Evolutionary conservation across 2,329 filamentous ascomycete genomes (phyloP), one percentile per base, ranked within the genome.

Genomic region (Daldinia sp.): DNA sequence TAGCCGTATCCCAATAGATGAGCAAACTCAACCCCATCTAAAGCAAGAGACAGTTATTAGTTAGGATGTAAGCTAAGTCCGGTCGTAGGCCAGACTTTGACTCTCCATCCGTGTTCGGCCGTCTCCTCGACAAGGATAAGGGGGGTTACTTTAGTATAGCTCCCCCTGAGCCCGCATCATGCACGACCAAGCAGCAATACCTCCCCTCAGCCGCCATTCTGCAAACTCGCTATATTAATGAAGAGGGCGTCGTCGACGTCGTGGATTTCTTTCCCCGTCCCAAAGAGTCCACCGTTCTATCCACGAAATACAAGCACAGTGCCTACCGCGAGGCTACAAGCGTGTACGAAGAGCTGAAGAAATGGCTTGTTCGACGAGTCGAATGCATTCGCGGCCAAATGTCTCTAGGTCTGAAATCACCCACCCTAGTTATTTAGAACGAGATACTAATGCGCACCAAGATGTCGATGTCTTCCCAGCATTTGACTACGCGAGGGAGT

Each of bases 201-300:
- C 81, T 93, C 1, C 90, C 90, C 0, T 90, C 87, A 8, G 89
- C 88, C 48, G 92, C 91, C 70, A 89, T 93, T 61, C 80, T 93
- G 2, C 88, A 92, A 74, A 93, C 91, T 1, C 83, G 90, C n/a
- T 93, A 90, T 74, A 89, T 92, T 66, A 85, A 90, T 66, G 90
- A 93, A 69, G 85, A 90, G 58, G 91, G 90, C 0, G 90, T 92
- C 0, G 85, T 90, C 9, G 89, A 91, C 57, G 74, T 93, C 27
- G 81, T 91, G 13, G 90, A 93, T 74, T 93, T 92, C 77, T 92
- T 93, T 68, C 90, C 90, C 0, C 83, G 90, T 1, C 89, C 90
- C 9, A 87, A 85, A 71, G 85, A 82, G 51, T 82, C 83, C 29
- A 79, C 79, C 37, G 82, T 87, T 25, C 75, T 86, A 15, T 77